Evolutionary conservation across 2,329 filamentous ascomycete genomes (phyloP).

Genomic region (Escovopsis sp.): DNA sequence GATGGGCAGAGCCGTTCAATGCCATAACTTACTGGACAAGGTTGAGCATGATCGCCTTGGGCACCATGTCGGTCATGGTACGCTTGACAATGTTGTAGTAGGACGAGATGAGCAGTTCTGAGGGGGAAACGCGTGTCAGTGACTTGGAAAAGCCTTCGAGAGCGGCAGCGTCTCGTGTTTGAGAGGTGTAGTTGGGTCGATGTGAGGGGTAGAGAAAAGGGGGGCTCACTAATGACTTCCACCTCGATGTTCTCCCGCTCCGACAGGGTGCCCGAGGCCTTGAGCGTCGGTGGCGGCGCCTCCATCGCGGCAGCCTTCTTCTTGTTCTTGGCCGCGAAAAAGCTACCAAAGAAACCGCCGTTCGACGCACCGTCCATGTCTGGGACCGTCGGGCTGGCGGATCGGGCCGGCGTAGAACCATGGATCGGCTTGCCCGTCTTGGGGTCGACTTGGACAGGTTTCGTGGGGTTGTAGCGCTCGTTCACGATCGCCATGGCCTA

Average conservation of each 20-base stretch:
- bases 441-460: slow-evolving; percentile 89
- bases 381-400: slow-evolving; percentile 56
- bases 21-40: slow-evolving; percentile 90
- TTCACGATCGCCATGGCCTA: slow-evolving; percentile 95
- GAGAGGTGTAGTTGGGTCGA: not conserved
- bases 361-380: slow-evolving; percentile 37
- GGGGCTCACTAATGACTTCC: slow-evolving; percentile 77
- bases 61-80: slow-evolving; percentile 99
- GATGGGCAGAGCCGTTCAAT: too few species aligned
- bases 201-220: too few species aligned
- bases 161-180: too few species aligned
- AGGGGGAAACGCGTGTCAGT: slow-evolving; percentile 1
- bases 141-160: too few species aligned
- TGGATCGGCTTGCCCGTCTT: slow-evolving; percentile 95
- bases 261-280: slow-evolving; percentile 82
- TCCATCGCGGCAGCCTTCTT: slow-evolving; percentile 99
- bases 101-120: slow-evolving; percentile 85
- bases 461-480: slow-evolving; percentile 66
- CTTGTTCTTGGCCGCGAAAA: slow-evolving; percentile 99
- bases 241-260: slow-evolving; percentile 94
- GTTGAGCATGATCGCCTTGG: slow-evolving; percentile 96
- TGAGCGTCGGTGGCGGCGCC: slow-evolving; percentile 77
- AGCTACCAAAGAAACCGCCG: slow-evolving; percentile 88
- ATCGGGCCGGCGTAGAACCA: slow-evolving; percentile 49
- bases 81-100: slow-evolving; percentile 98